These are phyloP conservation scores for Ophiostoma tasmaniense DNA, from an alignment of 2,329 filamentous ascomycete genomes.

Conservation along the genomic window DNA sequence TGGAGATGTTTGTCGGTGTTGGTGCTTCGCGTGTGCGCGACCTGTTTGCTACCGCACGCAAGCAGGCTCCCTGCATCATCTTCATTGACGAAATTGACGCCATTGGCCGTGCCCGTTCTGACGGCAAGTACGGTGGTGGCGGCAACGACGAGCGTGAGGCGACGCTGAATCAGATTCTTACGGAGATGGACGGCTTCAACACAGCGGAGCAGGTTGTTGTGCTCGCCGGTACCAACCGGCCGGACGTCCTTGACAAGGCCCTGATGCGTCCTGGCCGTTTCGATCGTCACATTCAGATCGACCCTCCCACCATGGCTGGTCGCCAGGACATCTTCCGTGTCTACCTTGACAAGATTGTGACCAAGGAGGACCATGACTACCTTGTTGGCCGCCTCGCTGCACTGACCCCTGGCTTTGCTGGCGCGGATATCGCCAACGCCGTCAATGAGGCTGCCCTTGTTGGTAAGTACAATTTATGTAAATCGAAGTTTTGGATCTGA, in stretches of 20 bases:
- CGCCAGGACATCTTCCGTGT: conserved; percentile 94
- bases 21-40: conserved; percentile 92
- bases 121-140: conserved; percentile 63
- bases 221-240: conserved; percentile 89
- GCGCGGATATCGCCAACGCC: conserved; percentile 96
- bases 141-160: conserved; percentile 96
- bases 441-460: conserved; percentile 96
- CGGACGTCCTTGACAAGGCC: conserved; percentile 89
- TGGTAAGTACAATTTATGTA: conserved; percentile 49
- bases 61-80: conserved; percentile 96
- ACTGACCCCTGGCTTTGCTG: conserved; percentile 90
- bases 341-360: conserved; percentile 90
- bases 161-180: conserved; percentile 95
- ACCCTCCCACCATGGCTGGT: conserved; percentile 92
- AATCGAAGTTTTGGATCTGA: background rate
- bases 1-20: conserved; percentile 99
- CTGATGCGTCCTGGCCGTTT: conserved; percentile 95
- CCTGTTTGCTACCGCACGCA: conserved; percentile 86
- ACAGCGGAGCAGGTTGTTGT: conserved; percentile 94
- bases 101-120: conserved; percentile 82
- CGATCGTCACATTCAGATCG: conserved; percentile 91
- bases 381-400: conserved; percentile 83
- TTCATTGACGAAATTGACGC: conserved; percentile 99
- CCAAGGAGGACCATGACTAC: conserved; percentile 79
- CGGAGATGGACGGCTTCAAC: conserved; percentile 99